Conservation (phyloP, 805 yeast species). For the Wickerhamiella vanderwaltii region DNA sequence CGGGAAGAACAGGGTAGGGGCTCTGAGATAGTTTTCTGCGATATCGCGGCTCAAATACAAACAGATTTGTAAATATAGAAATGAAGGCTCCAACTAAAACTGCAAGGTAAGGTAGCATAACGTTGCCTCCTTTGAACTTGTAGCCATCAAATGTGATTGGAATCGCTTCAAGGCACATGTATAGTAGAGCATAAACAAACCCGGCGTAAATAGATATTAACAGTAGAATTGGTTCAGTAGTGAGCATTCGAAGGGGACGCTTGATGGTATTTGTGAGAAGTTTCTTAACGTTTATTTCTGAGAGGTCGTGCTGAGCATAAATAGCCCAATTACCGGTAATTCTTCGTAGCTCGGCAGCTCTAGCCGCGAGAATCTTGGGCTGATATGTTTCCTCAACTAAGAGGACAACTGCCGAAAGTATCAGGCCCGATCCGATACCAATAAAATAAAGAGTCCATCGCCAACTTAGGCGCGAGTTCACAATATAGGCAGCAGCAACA, state of each 20-base stretch:
- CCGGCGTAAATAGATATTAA: constrained; percentile 30
- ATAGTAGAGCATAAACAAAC: constrained; percentile 31
- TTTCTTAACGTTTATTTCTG: constrained; percentile 29
- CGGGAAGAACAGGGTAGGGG: constrained; percentile 54
- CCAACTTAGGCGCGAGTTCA: constrained; percentile 36
- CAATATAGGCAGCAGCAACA: constrained; percentile 33
- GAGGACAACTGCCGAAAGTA: constrained; percentile 31
- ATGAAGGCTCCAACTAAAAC: constrained; percentile 54
- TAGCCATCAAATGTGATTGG: constrained; percentile 40
- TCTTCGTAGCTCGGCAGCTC: constrained; percentile 50
- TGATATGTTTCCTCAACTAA: constrained; percentile 57
- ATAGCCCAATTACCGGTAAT: constrained; percentile 74
- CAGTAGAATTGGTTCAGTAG: constrained; percentile 29
- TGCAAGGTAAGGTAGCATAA: constrained; percentile 69
- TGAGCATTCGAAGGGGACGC: constrained; percentile 26
- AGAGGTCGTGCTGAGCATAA: constrained; percentile 48
- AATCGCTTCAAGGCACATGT: constrained; percentile 30
- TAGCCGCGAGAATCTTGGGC: constrained; percentile 47
- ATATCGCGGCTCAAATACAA: constrained; percentile 44
- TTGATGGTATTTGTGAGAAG: constrained; percentile 28
- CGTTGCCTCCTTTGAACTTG: constrained; percentile 45
- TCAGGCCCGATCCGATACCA: constrained; percentile 42
- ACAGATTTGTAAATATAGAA: constrained; percentile 44
- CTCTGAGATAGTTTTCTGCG: constrained; percentile 34
- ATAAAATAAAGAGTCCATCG: constrained; percentile 44